Evolutionary conservation across 1,284 basidiomycete species (phyloP), one percentile per base, ranked within the genome.

Genomic region (Sphaerobolus stellatus): DNA sequence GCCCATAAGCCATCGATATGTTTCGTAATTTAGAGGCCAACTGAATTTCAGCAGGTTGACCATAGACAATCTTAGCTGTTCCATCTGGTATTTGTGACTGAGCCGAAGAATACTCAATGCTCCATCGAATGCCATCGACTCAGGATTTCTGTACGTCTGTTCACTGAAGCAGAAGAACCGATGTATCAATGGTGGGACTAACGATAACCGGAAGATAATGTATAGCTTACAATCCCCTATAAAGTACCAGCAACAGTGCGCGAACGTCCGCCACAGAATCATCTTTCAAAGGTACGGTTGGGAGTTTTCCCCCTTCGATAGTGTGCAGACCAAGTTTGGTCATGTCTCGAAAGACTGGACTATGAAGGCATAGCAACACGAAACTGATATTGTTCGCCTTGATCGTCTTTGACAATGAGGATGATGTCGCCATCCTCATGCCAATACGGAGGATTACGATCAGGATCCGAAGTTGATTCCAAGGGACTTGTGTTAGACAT

Each of bases 251-350:
- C 40, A 52, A 20, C 22, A 52, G 40, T 5, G 27, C 40, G 18
- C 27, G 27, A 27, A 52, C 24, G 33, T 52, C 50, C 11, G 41
- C 36, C 7, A n/a, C n/a, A 9, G 50, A 45, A 31, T 52, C 50
- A 2, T 30, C 50, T 7, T 38, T 38, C n/a, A 45, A 43, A 24
- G 36, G 50, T 11, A 52, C 36, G 9, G 40, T 28, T 9, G 40
- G 38, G 29, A 22, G 7, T 18, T 24, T 41, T 24, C 13, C 18
- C 16, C 22, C 22, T 22, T 38, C 25, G 11, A 25, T 16, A 27
- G 36, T 18, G 6, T 22, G 24, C 4, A 3, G 33, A 11, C 29
- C 16, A 5, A 28, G 47, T 4, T 30, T 11, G 28, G 28, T 20
- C 36, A 50, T 24, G 18, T 43, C 34, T 41, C 34, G 49, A 41